Evolutionary conservation across 805 yeast species (phyloP).

Genomic region (Candida namnaoensis): DNA sequence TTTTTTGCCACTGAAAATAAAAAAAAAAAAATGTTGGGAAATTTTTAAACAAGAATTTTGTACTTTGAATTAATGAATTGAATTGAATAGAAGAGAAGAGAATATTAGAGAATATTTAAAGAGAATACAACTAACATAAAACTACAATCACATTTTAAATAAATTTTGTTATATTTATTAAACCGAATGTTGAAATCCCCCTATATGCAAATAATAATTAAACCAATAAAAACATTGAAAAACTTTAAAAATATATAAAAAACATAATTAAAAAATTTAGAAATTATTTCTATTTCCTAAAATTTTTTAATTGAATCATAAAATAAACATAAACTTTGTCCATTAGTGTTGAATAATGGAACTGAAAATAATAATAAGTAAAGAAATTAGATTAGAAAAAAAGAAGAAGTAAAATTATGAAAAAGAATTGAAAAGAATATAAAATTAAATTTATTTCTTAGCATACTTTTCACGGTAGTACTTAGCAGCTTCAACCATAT

Average conservation of each 20-base stretch:
- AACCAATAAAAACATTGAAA: constrained; percentile 2
- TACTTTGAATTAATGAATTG: too few species aligned
- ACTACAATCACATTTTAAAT: constrained; percentile 2
- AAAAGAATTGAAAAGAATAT: constrained; percentile 1
- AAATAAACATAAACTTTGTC: constrained; percentile 4
- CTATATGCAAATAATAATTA: background rate
- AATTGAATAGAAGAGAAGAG: too few species aligned
- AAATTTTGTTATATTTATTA: background rate
- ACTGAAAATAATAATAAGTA: constrained; percentile 6
- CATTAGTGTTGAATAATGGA: constrained; percentile 33
- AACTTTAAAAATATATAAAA: constrained; percentile 1
- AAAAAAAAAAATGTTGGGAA: too few species aligned
- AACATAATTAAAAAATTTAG: constrained; percentile 2
- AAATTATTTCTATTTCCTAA: too few species aligned
- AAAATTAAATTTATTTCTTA: constrained; percentile 12
- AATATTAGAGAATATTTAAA: too few species aligned
- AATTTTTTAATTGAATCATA: constrained; percentile 1
- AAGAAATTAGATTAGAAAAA: background rate
- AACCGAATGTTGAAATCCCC: background rate
- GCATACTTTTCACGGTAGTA: constrained; percentile 66
- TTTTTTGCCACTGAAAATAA: too few species aligned
- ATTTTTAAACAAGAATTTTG: too few species aligned
- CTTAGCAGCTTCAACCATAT: constrained; percentile 99
- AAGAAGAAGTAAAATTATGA: background rate
- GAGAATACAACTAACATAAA: too few species aligned